Evolutionary conservation across 2,329 filamentous ascomycete genomes (phyloP).

Genomic region (Sclerotinia sclerotiorum): DNA sequence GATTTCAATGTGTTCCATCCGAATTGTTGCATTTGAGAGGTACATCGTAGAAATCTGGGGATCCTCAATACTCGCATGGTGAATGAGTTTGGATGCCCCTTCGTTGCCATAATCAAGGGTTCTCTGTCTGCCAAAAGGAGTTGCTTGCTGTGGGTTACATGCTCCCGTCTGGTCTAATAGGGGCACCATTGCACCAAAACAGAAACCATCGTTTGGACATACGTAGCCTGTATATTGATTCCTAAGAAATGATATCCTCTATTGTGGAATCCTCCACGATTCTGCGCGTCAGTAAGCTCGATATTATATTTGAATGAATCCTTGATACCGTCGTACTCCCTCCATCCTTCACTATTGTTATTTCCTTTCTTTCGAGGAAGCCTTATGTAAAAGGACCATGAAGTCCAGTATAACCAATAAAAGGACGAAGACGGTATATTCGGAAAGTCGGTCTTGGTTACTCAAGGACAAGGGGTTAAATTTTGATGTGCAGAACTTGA

Average conservation of each 20-base stretch:
- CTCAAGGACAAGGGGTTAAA: neutral
- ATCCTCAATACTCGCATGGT: neutral
- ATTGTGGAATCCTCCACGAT: neutral
- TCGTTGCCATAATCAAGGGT: neutral
- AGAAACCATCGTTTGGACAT: neutral
- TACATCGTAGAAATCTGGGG: neutral
- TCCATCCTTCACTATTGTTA: neutral
- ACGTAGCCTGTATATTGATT: neutral
- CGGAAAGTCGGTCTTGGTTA: slow-evolving; percentile 4
- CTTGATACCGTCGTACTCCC: neutral
- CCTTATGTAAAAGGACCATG: neutral
- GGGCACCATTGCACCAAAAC: neutral
- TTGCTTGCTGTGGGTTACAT: neutral
- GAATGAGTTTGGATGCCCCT: too few relatives aligned
- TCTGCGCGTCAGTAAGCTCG: neutral
- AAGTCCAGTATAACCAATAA: neutral
- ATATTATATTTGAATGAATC: slow-evolving; percentile 8
- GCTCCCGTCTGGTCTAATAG: neutral
- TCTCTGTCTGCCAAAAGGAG: neutral
- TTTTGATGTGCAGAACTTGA: neutral
- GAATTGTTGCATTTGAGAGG: neutral
- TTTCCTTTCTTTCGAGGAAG: neutral
- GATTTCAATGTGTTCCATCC: neutral
- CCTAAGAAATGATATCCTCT: neutral
- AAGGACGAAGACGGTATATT: neutral